Evolutionary conservation across 345 rosid species (phyloP).

Genomic region (Bretschneidera sinensis): DNA sequence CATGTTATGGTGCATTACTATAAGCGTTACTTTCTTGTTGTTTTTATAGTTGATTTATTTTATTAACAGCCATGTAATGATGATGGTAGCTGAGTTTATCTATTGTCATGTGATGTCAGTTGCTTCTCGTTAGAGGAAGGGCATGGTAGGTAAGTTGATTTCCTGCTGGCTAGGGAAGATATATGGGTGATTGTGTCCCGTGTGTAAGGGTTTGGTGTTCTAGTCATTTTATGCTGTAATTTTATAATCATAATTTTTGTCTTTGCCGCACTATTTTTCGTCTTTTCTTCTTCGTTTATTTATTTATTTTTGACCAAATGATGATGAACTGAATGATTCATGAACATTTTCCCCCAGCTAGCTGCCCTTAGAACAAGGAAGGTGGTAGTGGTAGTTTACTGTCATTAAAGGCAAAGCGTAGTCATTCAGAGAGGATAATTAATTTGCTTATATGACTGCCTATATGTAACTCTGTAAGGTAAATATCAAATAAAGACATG

Average conservation of each 20-base stretch:
- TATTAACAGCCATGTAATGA: not conserved
- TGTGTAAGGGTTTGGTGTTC: not conserved
- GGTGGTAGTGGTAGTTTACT: too few species aligned
- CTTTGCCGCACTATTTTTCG: too few species aligned
- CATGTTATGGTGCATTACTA: not conserved
- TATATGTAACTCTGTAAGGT: too few species aligned
- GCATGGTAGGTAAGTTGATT: not conserved
- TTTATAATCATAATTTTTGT: not conserved
- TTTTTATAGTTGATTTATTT: not conserved
- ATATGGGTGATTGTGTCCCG: not conserved
- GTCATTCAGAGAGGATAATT: too few species aligned
- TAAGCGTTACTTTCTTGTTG: not conserved
- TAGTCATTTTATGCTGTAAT: not conserved
- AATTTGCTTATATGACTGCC: too few species aligned
- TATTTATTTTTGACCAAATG: not conserved
- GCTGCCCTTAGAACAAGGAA: too few species aligned
- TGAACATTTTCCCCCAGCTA: not conserved
- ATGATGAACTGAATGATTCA: too few species aligned
- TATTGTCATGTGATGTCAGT: not conserved
- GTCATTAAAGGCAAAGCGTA: not conserved
- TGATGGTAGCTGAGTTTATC: not conserved
- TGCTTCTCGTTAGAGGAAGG: not conserved
- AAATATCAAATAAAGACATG: too few species aligned
- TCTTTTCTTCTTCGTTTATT: too few species aligned
- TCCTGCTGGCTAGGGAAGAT: not conserved